phyloP scores from a whole-genome alignment of 2,329 filamentous ascomycete genomes.

The Biscogniauxia sp. region DNA sequence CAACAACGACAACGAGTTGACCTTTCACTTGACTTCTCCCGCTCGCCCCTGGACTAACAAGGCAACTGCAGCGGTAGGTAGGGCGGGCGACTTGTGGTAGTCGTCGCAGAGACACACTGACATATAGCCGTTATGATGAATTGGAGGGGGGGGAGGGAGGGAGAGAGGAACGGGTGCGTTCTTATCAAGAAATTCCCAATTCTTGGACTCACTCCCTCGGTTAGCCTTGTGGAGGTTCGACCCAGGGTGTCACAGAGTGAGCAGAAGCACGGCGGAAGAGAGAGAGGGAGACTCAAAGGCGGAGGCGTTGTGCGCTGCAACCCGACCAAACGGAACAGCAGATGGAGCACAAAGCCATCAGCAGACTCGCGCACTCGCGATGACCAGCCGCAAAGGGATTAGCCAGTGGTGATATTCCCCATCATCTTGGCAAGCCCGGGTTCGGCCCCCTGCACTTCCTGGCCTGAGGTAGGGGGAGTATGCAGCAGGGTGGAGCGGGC shows the following conservation, averaged over 20 bases:
- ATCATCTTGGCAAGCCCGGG: conserved; percentile 17
- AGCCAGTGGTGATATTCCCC: conserved; percentile 20
- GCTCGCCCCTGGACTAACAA: background rate
- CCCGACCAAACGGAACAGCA: conserved; percentile 25
- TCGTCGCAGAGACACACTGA: background rate
- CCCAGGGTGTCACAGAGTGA: background rate
- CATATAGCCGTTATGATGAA: conserved; percentile 9
- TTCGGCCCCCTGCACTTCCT: conserved; percentile 2
- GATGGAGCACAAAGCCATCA: conserved; percentile 18
- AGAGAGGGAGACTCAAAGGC: background rate
- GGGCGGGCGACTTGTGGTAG: background rate
- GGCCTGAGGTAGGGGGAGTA: background rate
- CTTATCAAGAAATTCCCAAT: conserved; percentile 21
- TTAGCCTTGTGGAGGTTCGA: conserved; percentile 8
- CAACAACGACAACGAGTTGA: background rate
- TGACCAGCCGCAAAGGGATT: conserved; percentile 24
- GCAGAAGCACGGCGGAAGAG: background rate
- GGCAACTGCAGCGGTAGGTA: background rate
- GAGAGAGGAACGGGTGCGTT: conserved; percentile 22
- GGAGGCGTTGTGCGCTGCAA: conserved; percentile 14
- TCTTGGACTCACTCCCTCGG: conserved; percentile 20
- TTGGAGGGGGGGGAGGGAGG: conserved; percentile 3
- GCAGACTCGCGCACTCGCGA: conserved; percentile 20
- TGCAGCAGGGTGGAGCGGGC: background rate
- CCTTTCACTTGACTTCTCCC: background rate